Percentiles rank a stretch among this genome's conserved stretches.
These are phyloP conservation scores for Neurospora sp. DNA, from an alignment of 495 filamentous ascomycete species.

Conservation along the genomic window DNA sequence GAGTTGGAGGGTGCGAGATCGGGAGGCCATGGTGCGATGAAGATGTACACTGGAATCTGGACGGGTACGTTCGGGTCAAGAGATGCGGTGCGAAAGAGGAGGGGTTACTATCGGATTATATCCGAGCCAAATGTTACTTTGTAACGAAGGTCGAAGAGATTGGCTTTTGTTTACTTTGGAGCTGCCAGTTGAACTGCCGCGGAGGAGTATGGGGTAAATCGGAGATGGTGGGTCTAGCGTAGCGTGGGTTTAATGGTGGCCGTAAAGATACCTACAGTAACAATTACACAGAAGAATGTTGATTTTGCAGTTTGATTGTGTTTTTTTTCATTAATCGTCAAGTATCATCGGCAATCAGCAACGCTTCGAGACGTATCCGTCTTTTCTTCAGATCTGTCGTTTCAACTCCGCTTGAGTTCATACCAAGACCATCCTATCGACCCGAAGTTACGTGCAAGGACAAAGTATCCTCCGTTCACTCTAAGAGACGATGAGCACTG, in stretches of 20 bases:
- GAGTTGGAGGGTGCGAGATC: neutral
- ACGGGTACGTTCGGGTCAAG: neutral
- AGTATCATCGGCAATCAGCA: neutral
- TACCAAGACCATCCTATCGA: neutral
- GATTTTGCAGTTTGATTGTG: neutral
- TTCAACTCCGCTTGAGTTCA: neutral
- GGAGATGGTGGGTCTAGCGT: neutral
- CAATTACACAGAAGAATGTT: neutral
- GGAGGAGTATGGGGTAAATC: neutral
- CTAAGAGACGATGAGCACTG: conserved; percentile 68
- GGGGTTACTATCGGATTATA: neutral
- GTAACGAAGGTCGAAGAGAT: neutral
- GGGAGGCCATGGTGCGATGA: neutral
- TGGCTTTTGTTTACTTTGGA: neutral
- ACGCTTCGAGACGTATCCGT: neutral
- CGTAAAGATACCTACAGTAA: neutral
- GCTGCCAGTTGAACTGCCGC: neutral
- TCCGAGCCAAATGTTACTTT: neutral
- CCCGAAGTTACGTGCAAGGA: neutral
- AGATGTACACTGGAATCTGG: neutral
- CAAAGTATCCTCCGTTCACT: neutral
- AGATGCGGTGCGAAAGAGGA: neutral
- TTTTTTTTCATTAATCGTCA: neutral
- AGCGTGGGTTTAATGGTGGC: neutral
- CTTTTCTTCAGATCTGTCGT: neutral